Evolutionary conservation across 306 rosid species (phyloP).

Genomic region (Sicyos baderoa): DNA sequence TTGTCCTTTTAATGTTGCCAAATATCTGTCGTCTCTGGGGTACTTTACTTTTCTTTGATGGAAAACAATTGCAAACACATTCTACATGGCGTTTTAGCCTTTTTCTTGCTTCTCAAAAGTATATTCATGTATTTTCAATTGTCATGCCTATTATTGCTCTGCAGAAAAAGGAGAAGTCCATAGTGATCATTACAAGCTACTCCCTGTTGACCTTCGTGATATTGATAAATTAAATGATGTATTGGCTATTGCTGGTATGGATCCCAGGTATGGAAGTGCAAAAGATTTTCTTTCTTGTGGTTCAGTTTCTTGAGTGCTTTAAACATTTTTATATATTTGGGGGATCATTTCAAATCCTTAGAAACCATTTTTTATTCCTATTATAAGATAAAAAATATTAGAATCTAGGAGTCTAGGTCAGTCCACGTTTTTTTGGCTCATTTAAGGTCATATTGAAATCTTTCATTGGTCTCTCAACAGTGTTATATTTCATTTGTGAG

Average conservation of each 20-base stretch:
- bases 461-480: neutral
- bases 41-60: neutral
- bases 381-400: neutral
- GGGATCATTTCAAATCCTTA: neutral
- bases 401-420: neutral
- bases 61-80: neutral
- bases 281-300: neutral
- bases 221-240: constrained; percentile 43
- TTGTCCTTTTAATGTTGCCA: too few relatives aligned
- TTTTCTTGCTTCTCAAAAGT: constrained; percentile 3
- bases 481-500: neutral
- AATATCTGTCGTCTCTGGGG: too few relatives aligned
- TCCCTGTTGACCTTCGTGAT: constrained; percentile 79
- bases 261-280: constrained; percentile 53
- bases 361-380: neutral
- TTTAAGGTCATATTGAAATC: neutral
- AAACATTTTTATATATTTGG: neutral
- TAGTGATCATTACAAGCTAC: constrained; percentile 73
- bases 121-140: neutral
- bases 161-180: constrained; percentile 86
- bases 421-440: neutral
- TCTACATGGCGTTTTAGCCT: neutral
- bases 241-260: constrained; percentile 62
- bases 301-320: neutral
- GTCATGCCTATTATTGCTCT: constrained; percentile 23